Evolutionary conservation across 352 stramenopile species (phyloP).

Genomic region (Globisporangium alternatum): DNA sequence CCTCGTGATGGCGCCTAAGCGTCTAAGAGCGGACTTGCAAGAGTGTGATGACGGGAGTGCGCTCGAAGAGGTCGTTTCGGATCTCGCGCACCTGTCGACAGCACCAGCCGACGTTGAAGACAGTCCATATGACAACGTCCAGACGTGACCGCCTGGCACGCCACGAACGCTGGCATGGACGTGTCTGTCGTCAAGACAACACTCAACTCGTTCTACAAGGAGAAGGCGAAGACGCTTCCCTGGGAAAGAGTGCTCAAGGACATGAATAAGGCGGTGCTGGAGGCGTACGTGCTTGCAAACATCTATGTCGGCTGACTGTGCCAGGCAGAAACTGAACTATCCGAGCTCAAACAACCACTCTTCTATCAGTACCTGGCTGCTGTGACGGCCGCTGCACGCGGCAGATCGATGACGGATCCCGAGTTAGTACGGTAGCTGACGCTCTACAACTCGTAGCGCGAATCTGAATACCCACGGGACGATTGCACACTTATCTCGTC

Average conservation of each 20-base stretch:
- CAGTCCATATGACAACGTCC: not conserved
- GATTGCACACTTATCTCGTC: not conserved
- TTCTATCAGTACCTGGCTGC: not conserved
- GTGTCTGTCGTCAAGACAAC: not conserved
- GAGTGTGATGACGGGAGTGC: not conserved
- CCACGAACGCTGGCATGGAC: not conserved
- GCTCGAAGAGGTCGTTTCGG: not conserved
- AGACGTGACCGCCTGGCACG: not conserved
- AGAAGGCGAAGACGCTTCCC: no score
- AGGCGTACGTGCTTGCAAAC: conserved; percentile 17
- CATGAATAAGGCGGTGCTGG: conserved; percentile 10
- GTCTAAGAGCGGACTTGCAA: not conserved
- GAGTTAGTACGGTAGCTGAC: not conserved
- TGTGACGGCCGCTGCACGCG: not conserved
- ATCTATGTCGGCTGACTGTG: conserved; percentile 1
- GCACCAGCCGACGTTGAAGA: not conserved
- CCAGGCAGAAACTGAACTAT: not conserved
- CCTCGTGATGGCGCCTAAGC: not conserved
- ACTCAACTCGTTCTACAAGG: no score
- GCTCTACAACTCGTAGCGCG: conserved; percentile 13
- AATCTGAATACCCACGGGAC: not conserved
- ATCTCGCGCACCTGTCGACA: not conserved
- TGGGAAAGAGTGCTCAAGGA: conserved; percentile 4
- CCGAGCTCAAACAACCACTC: not conserved
- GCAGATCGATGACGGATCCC: not conserved